These are phyloP conservation scores for Waltergamsia citrina DNA, from an alignment of 2,329 filamentous ascomycete genomes.

Conservation along the genomic window DNA sequence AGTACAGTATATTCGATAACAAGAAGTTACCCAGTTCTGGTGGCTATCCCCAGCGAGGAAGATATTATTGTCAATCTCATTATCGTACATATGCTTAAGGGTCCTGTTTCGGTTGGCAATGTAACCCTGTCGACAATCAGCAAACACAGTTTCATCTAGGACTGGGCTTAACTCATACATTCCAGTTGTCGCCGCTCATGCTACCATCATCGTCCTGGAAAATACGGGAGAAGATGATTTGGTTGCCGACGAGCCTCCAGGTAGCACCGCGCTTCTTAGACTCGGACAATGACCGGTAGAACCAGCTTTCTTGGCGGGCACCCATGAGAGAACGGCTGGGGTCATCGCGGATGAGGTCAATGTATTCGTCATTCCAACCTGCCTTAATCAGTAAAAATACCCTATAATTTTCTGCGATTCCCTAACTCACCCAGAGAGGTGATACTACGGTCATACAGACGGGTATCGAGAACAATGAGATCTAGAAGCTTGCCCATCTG, in stretches of 20 bases:
- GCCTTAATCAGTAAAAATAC: constrained; percentile 7
- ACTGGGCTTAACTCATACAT: constrained; percentile 12
- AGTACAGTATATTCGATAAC: not conserved
- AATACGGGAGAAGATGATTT: constrained; percentile 56
- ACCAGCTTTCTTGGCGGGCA: constrained; percentile 64
- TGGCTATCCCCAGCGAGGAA: constrained; percentile 65
- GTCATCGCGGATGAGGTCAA: constrained; percentile 54
- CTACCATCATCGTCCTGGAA: constrained; percentile 17
- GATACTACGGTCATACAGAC: constrained; percentile 59
- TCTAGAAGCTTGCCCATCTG: constrained; percentile 57
- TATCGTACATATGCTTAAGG: constrained; percentile 53
- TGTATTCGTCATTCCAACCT: constrained; percentile 50
- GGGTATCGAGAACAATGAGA: constrained; percentile 59
- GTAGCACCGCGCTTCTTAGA: constrained; percentile 55
- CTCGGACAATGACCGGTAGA: constrained; percentile 49
- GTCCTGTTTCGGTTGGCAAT: constrained; percentile 63
- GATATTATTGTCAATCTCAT: constrained; percentile 64
- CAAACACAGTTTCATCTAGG: too few relatives aligned
- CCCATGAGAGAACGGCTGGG: constrained; percentile 63
- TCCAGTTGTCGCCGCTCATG: constrained; percentile 23
- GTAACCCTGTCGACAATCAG: constrained; percentile 39
- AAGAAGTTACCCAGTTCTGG: constrained; percentile 46
- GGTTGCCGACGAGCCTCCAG: constrained; percentile 65
- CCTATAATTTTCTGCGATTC: not conserved
- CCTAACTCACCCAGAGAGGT: constrained; percentile 34